Base-by-base conservation (phyloP, 768 basidiomycete genomes). In the Pleurotus eryngii region DNA sequence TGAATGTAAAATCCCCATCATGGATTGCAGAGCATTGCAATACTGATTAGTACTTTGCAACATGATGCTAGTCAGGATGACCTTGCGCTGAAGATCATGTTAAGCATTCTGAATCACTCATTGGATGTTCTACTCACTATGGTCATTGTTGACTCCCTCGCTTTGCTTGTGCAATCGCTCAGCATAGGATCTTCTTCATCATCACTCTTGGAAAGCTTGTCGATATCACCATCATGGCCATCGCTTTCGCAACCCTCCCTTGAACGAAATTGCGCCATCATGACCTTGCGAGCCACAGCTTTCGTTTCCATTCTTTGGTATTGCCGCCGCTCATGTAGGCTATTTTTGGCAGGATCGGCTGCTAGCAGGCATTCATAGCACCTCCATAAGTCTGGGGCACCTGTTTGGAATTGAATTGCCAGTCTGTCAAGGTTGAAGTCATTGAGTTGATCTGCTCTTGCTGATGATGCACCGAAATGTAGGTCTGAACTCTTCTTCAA, bases 1-100 rank as follows among this genome's bases (percentile, higher is more conserved):
- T 2, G 66, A 65, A 47, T 72, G 69, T 35, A 68, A 17, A 65
- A 53, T 24, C 12, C 50, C 50, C 11, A 53, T 20, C 1, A 53
- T 20, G 6, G 5, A 9, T 39, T 53, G 50, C 24, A 30, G 12
- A 5, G 39, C 3, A 15, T 53, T 53, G 18, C 50, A 53, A 24
- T 7, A 35, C 20, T 53, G 50, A 22, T 53, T 53, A 1, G 50
- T 53, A n/a, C 30, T 53, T 17, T 53, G 50, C 50, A 53, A 20
- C 50, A 53, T 53, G 9, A 53, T 53, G 12, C 50, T 53, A 1
- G 39, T 42, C 2, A 42, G 0, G 2, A 42, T 4, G 0, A 42
- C 39, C 5, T 42, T 42, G 2, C 39, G 3, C 3, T 42, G 5
- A 3, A 12, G 12, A 4, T 3, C 20, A 20, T 1, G 2, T 20